These are phyloP conservation scores for Curvularia eragrostidis DNA, from an alignment of 2,329 filamentous ascomycete genomes.

Conservation along the genomic window DNA sequence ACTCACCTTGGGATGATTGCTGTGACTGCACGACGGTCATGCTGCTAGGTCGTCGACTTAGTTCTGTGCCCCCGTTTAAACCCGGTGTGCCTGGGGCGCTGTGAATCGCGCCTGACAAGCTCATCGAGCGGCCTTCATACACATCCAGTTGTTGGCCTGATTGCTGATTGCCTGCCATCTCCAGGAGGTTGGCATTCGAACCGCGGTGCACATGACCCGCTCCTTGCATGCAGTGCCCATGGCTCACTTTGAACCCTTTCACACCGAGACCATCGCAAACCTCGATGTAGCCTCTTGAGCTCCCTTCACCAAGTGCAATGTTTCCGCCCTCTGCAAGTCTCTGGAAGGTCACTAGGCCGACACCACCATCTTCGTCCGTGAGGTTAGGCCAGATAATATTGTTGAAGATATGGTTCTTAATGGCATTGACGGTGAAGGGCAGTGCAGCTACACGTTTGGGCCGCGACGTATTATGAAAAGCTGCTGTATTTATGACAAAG, in stretches of 20 bases:
- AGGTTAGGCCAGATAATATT: constrained; percentile 98
- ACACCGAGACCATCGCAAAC: constrained; percentile 88
- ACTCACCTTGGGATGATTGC: constrained; percentile 49
- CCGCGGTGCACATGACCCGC: constrained; percentile 51
- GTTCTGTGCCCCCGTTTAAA: constrained; percentile 27
- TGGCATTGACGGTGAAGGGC: constrained; percentile 85
- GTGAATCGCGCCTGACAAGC: constrained; percentile 44
- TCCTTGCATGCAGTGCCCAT: constrained; percentile 84
- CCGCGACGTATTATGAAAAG: constrained; percentile 74
- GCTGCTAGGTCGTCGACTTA: constrained; percentile 27
- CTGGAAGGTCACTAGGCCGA: constrained; percentile 89
- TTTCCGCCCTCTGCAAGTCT: constrained; percentile 89
- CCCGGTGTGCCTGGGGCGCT: constrained; percentile 48
- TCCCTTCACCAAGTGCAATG: constrained; percentile 79
- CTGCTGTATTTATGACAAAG: constrained; percentile 91
- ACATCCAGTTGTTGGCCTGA: constrained; percentile 26
- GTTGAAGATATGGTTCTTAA: constrained; percentile 96
- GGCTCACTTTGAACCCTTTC: constrained; percentile 84
- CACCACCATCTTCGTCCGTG: constrained; percentile 93
- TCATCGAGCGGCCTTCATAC: constrained; percentile 42
- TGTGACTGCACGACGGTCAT: constrained; percentile 29
- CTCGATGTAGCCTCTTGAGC: constrained; percentile 83
- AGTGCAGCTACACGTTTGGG: constrained; percentile 88
- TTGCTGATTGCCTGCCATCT: constrained; percentile 41
- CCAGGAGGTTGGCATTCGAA: constrained; percentile 51